Conservation (phyloP, 768 basidiomycete species). For the Tylopilus plumbeoviolaceoides region DNA sequence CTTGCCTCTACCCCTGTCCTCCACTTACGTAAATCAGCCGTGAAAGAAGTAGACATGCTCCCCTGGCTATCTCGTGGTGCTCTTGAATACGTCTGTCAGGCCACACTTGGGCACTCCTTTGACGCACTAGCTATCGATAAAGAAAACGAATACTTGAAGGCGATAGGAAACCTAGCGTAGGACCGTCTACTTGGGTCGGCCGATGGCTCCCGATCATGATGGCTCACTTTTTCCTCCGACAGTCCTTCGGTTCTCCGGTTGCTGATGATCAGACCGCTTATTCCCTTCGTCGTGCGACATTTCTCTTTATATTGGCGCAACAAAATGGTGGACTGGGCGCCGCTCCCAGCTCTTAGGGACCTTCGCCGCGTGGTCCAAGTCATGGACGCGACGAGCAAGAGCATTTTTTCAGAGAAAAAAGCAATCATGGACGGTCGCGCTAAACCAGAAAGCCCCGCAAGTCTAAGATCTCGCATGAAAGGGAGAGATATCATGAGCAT, state of each 20-base stretch:
- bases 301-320: conserved; percentile 29
- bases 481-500: conserved; percentile 39
- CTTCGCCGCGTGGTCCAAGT: conserved; percentile 24
- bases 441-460: conserved; percentile 7
- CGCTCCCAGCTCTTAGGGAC: conserved; percentile 25
- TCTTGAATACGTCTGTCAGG: conserved; percentile 36
- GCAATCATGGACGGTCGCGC: conserved; percentile 14
- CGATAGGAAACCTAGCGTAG: conserved; percentile 31
- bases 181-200: not conserved
- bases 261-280: conserved; percentile 30
- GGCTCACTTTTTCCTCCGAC: not conserved
- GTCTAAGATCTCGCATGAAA: conserved; percentile 12
- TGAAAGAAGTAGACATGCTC: conserved; percentile 31
- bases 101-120: conserved; percentile 34
- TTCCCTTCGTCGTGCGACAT: conserved; percentile 29
- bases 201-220: not conserved
- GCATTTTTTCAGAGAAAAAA: conserved; percentile 30
- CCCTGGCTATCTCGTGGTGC: conserved; percentile 33
- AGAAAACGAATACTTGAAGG: conserved; percentile 26
- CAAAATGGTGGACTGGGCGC: conserved; percentile 32
- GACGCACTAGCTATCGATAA: conserved; percentile 25
- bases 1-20: not conserved
- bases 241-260: conserved; percentile 27
- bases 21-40: conserved; percentile 13
- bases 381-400: conserved; percentile 29